Base-by-base conservation (phyloP, 179 eudicot genomes). In the Actinidia arguta region DNA sequence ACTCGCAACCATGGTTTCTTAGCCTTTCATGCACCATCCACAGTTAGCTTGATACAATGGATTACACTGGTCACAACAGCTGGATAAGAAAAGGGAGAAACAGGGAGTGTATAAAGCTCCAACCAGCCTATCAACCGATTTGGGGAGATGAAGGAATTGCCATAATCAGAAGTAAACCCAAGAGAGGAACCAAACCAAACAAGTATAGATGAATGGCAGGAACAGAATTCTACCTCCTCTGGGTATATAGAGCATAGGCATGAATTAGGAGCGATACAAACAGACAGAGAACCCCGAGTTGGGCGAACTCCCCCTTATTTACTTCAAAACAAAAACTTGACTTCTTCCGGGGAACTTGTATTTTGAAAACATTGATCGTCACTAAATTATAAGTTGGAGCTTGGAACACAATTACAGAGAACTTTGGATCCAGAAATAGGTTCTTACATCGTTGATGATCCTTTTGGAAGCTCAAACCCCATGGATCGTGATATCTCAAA, bases 181-280 rank as follows among this genome's bases (percentile, higher is more conserved):
- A 27, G 70, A 27, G 13, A 25, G 27, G 27, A 64, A 66, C 18
- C 20, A 27, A 68, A 39, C 5, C 11, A 22, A 68, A 18, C 3
- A 10, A 51, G 13, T 68, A 24, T 13, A 39, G 20, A 3, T 68
- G 47, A 39, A 22, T 44, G 1, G 6, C n/a, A 6, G 18, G 10
- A 66, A 66, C 46, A 66, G 71, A 66, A 66, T 68, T 42, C 18
- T 11, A 16, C 51, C 73, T 68, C 48, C 22, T 68, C 50, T 68
- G 17, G 12, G 73, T 22, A 68, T 20, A 24, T 22, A 68, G 73
- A 22, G 18, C 13, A 68, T 36, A 39, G 39, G 39, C 0, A 66
- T 67, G 72, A 67, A 17, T 13, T 39, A 39, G 22, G 47, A 64
- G 69, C 44, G 13, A 31, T 4, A 64, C 8, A 46, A 68, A 70